A percentile compares a stretch with the other conserved stretches of the same genome.
phyloP scores from a whole-genome alignment of 352 stramenopile genomes.

The Aphanomyces invadans region DNA sequence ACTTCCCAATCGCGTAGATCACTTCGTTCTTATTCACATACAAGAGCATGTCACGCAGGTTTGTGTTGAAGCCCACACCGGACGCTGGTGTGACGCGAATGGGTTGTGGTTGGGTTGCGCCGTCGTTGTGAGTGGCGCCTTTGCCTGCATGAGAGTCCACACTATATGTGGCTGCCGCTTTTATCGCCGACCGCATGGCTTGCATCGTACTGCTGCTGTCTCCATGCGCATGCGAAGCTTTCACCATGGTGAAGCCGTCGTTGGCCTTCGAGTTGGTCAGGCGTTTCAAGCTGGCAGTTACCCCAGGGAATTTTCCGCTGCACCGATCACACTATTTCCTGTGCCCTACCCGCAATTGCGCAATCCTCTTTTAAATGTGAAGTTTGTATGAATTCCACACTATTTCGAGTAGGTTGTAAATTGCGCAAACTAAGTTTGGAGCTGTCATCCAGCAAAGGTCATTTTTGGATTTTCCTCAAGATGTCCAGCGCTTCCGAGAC shows the following conservation, averaged over 20 bases:
- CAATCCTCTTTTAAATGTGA: background rate
- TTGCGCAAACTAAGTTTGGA: background rate
- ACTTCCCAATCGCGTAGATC: constrained; percentile 53
- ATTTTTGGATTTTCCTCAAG: background rate
- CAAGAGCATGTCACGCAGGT: constrained; percentile 46
- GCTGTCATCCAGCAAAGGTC: background rate
- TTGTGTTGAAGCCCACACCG: constrained; percentile 44
- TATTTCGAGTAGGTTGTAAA: background rate
- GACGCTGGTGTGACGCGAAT: constrained; percentile 32
- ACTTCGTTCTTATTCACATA: constrained; percentile 54
- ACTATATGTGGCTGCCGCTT: background rate
- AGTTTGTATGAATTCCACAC: background rate
- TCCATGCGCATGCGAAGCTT: background rate
- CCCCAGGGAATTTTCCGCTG: background rate
- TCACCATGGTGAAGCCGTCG: background rate
- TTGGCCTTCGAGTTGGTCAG: background rate
- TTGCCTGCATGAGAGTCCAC: background rate
- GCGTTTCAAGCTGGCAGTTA: background rate
- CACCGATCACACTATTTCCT: background rate
- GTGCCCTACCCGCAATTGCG: background rate
- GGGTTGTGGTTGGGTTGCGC: too few relatives aligned
- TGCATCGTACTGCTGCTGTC: constrained; percentile 7
- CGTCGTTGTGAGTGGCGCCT: too few relatives aligned
- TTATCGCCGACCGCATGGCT: background rate
- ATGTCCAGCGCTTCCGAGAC: background rate